A percentile compares a stretch with the other conserved stretches of the same genome.
Conservation (phyloP, 805 yeast species). For the Lachancea fermentati region DNA sequence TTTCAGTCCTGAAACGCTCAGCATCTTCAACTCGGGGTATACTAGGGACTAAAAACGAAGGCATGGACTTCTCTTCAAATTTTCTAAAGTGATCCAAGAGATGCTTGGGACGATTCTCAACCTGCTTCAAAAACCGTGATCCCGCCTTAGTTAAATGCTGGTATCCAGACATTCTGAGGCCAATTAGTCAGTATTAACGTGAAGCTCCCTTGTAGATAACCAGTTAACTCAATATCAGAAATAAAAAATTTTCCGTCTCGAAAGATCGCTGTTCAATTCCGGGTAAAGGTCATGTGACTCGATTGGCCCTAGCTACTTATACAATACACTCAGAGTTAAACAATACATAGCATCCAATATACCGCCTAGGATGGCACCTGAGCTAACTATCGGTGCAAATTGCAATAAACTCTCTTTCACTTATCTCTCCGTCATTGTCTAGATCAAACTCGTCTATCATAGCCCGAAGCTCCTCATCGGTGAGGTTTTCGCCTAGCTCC, state of each 20-base stretch:
- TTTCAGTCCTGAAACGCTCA: conserved; percentile 36
- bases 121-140: conserved; percentile 31
- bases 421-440: conserved; percentile 93
- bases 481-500: conserved; percentile 85
- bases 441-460: conserved; percentile 97
- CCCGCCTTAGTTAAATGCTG: conserved; percentile 35
- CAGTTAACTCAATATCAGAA: too few relatives aligned
- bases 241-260: neutral
- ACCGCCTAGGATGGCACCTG: neutral
- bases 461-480: conserved; percentile 89
- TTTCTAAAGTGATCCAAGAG: conserved; percentile 28
- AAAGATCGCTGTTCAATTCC: neutral
- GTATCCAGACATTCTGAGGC: conserved; percentile 17
- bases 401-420: conserved; percentile 84
- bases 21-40: conserved; percentile 30
- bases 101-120: conserved; percentile 29
- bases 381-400: conserved; percentile 67
- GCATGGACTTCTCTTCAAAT: conserved; percentile 29
- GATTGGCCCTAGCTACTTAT: neutral
- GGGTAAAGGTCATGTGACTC: neutral
- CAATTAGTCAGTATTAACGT: too few relatives aligned
- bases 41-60: conserved; percentile 34
- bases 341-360: neutral
- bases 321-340: neutral
- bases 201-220: too few relatives aligned